A percentile compares a stretch with the other conserved stretches of the same genome.
Conservation (phyloP, 148 eudicot species). For the Cornus suecica region DNA sequence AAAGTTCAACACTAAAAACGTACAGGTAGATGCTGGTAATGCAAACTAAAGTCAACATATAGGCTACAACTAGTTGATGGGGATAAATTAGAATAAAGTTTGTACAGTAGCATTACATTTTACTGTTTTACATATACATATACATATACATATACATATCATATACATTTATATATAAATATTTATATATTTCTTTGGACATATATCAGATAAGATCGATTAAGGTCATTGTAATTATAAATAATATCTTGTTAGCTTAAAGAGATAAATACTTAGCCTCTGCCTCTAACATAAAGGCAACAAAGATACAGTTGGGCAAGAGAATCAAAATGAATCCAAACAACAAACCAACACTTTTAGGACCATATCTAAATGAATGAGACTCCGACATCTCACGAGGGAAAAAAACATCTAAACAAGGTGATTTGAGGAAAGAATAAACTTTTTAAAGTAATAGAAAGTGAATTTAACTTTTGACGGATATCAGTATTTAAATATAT, state of each 20-base stretch:
- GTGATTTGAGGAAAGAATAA: not conserved
- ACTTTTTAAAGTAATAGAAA: not conserved
- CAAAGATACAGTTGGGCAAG: not conserved
- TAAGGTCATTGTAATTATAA: not conserved
- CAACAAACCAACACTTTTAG: not conserved
- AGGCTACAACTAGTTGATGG: too few relatives aligned
- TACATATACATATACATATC: too few relatives aligned
- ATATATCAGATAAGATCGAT: not conserved
- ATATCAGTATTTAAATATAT: not conserved
- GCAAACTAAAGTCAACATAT: too few relatives aligned
- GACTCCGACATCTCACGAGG: not conserved
- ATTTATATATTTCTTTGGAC: too few relatives aligned
- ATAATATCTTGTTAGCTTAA: not conserved
- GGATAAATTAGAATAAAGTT: too few relatives aligned
- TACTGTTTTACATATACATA: too few relatives aligned
- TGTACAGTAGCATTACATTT: too few relatives aligned
- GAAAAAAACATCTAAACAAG: not conserved
- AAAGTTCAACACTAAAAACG: too few relatives aligned
- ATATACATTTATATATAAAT: too few relatives aligned
- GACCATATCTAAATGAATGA: not conserved
- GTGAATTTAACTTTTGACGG: not conserved
- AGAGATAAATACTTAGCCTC: not conserved
- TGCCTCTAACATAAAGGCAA: not conserved
- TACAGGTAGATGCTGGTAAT: too few relatives aligned
- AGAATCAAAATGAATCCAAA: not conserved